These are phyloP conservation scores for Venturia oleaginea DNA, from an alignment of 2,329 filamentous ascomycete genomes.

Conservation along the genomic window DNA sequence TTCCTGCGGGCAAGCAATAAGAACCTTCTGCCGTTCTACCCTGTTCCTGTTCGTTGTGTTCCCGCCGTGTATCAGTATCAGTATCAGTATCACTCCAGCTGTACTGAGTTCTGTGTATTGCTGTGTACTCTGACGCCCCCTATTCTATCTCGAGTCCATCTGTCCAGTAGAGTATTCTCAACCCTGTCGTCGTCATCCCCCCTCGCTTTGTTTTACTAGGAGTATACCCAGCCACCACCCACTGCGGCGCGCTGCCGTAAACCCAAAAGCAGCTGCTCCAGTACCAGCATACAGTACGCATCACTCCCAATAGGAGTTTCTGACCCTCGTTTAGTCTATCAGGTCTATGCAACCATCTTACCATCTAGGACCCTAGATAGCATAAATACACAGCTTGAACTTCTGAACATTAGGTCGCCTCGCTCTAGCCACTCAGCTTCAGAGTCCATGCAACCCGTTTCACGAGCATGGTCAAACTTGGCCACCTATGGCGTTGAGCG, in stretches of 20 bases:
- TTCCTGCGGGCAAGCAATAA: neutral
- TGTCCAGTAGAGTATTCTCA: neutral
- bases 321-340: neutral
- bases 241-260: neutral
- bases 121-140: no score
- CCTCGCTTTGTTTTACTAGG: neutral
- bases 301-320: neutral
- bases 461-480: neutral
- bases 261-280: neutral
- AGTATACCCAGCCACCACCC: no score
- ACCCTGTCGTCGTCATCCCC: neutral
- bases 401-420: neutral
- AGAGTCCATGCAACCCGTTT: neutral
- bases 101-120: no score
- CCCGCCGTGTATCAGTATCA: no score
- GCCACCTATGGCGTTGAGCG: neutral
- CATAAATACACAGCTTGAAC: neutral
- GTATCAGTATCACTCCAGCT: neutral
- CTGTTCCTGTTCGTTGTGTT: neutral
- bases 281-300: neutral
- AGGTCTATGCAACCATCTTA: neutral
- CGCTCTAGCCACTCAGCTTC: conserved; percentile 1
- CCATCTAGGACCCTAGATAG: no score
- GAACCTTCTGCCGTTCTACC: neutral
- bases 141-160: neutral